These are phyloP conservation scores for Solanum sejunctum DNA, from an alignment of 257 asterid species.

Conservation along the genomic window DNA sequence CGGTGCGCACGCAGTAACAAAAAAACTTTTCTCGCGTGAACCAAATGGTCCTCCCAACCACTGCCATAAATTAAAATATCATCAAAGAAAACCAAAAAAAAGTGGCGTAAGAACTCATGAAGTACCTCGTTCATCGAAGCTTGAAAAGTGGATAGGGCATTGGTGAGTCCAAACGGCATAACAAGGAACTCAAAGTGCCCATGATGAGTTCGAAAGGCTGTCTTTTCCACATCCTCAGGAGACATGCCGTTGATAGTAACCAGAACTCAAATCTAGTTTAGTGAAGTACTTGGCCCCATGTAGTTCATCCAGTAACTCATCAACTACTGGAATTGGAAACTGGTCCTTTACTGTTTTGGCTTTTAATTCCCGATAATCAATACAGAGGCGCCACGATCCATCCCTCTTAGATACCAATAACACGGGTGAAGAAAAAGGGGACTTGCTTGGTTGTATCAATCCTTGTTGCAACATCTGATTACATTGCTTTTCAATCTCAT, in stretches of 20 bases:
- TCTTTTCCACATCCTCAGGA: not conserved
- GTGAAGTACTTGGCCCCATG: not conserved
- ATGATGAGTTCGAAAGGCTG: not conserved
- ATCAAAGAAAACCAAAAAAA: not conserved
- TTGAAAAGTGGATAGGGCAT: not conserved
- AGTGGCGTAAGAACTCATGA: not conserved
- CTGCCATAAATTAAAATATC: too few species aligned
- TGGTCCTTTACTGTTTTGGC: not conserved
- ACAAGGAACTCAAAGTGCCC: not conserved
- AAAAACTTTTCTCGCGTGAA: too few species aligned
- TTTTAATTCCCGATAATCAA: not conserved
- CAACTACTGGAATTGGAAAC: not conserved
- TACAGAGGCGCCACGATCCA: not conserved
- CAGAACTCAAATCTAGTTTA: not conserved
- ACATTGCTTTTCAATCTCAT: not conserved
- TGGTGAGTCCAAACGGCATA: not conserved
- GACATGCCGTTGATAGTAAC: not conserved
- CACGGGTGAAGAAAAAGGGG: not conserved
- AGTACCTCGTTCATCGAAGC: too few species aligned
- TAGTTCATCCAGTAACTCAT: not conserved
- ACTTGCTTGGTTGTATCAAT: not conserved
- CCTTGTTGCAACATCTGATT: not conserved
- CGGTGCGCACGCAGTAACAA: too few species aligned
- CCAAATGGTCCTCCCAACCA: too few species aligned
- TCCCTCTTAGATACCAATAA: not conserved